Conservation (phyloP, 148 eudicot genomes). For the Spergularia marina region DNA sequence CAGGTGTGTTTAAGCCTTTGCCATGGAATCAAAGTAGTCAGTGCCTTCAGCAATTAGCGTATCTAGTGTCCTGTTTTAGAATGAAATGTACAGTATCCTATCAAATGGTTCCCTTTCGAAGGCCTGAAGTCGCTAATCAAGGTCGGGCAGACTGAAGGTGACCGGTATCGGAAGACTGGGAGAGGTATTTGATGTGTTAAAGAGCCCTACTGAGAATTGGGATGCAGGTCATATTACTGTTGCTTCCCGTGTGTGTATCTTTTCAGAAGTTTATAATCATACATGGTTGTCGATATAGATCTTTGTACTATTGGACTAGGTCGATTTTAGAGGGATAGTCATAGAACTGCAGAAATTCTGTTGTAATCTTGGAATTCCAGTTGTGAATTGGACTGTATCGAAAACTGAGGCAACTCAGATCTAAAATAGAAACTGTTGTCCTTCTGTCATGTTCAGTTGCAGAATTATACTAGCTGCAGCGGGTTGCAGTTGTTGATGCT, state of each 20-base stretch:
- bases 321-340: conserved; percentile 12
- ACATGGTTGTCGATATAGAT: conserved; percentile 13
- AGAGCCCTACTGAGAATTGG: conserved; percentile 11
- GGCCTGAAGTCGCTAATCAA: conserved; percentile 10
- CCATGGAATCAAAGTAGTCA: conserved; percentile 14
- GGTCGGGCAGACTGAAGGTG: conserved; percentile 1
- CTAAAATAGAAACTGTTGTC: conserved; percentile 3
- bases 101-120: conserved; percentile 12
- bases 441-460: background rate
- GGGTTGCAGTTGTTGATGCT: background rate
- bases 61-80: conserved; percentile 14
- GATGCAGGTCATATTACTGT: conserved; percentile 18
- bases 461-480: conserved; percentile 8
- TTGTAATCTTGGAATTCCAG: conserved; percentile 10
- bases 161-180: background rate
- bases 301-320: conserved; percentile 24
- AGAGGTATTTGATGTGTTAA: conserved; percentile 6
- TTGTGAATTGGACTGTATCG: conserved; percentile 11
- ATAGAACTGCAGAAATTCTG: conserved; percentile 8
- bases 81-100: conserved; percentile 29
- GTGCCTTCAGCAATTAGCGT: conserved; percentile 14
- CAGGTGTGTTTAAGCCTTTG: conserved; percentile 5
- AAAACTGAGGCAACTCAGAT: conserved; percentile 11
- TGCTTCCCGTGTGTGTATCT: conserved; percentile 7
- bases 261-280: background rate